Conservation (phyloP, 148 eudicot genomes). For the Dianthus caryophyllus region DNA sequence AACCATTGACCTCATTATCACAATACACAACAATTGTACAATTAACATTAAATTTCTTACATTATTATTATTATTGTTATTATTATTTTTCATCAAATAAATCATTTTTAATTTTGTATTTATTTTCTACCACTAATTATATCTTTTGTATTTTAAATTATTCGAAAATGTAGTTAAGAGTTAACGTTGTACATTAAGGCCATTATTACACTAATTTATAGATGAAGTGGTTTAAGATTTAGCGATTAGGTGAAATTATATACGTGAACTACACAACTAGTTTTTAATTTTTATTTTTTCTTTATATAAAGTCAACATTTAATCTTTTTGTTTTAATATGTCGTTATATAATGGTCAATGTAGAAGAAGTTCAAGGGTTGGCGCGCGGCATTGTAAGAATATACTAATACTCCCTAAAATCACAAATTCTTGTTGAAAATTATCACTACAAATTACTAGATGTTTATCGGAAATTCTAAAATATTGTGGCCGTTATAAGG, state of each 20-base stretch:
- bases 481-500: too few relatives aligned
- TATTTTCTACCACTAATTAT: too few relatives aligned
- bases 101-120: conserved; percentile 2
- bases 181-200: background rate
- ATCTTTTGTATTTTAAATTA: too few relatives aligned
- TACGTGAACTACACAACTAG: conserved; percentile 27
- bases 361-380: too few relatives aligned
- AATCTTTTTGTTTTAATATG: background rate
- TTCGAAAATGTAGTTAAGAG: too few relatives aligned
- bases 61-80: too few relatives aligned
- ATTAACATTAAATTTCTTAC: background rate
- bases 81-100: background rate
- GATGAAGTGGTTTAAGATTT: background rate
- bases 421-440: too few relatives aligned
- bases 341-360: background rate
- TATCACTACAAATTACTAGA: too few relatives aligned
- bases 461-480: too few relatives aligned
- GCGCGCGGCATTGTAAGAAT: too few relatives aligned
- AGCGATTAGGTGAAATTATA: background rate
- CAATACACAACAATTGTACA: background rate
- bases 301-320: background rate
- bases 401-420: too few relatives aligned
- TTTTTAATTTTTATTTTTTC: background rate
- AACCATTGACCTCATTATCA: conserved; percentile 2
- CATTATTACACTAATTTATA: background rate